Conservation (phyloP, 768 basidiomycete species). For the Tephrocybe sp. region DNA sequence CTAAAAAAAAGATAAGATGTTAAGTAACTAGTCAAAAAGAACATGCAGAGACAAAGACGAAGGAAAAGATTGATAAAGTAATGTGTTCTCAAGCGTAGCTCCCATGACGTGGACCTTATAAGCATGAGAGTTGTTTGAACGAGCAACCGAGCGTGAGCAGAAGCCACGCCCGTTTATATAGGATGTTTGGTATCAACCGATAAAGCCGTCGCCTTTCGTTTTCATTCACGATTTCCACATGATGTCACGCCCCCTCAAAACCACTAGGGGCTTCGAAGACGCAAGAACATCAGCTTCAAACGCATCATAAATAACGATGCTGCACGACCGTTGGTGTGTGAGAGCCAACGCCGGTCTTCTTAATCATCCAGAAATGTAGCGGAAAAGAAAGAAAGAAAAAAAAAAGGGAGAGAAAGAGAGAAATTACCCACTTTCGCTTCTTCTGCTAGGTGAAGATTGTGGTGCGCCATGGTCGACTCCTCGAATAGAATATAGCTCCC, state of each 20-base stretch:
- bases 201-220: conserved; percentile 30
- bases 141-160: conserved; percentile 36
- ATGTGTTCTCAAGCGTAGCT: conserved; percentile 92
- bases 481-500: conserved; percentile 87
- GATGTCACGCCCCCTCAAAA: conserved; percentile 34
- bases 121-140: conserved; percentile 85
- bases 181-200: conserved; percentile 97
- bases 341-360: conserved; percentile 91
- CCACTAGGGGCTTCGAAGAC: conserved; percentile 57
- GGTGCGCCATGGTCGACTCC: conserved; percentile 47
- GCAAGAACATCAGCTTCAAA: conserved; percentile 11
- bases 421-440: conserved; percentile 53
- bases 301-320: conserved; percentile 21
- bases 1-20: conserved; percentile 30
- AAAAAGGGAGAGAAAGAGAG: conserved; percentile 4
- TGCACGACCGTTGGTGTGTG: conserved; percentile 56
- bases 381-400: conserved; percentile 8
- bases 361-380: conserved; percentile 54
- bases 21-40: conserved; percentile 3
- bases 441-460: conserved; percentile 47
- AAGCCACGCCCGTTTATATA: conserved; percentile 45
- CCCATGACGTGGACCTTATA: conserved; percentile 67
- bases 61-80: conserved; percentile 16
- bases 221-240: conserved; percentile 20
- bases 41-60: conserved; percentile 13